These are phyloP conservation scores for Cordyceps tenuipes DNA, from an alignment of 2,329 filamentous ascomycete genomes.

Conservation along the genomic window DNA sequence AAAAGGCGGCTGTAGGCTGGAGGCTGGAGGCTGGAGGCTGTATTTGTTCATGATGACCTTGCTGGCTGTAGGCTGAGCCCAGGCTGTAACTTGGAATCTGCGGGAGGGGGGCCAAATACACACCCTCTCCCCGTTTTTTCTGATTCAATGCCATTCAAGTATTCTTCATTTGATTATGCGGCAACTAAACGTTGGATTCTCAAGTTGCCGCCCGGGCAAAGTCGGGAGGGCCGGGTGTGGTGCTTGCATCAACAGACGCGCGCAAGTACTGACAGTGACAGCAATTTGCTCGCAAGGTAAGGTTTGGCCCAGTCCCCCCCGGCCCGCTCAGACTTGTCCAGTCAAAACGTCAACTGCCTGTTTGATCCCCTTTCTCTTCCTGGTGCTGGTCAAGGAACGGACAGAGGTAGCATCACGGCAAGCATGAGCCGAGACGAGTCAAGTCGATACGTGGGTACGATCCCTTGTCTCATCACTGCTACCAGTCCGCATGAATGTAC, in stretches of 20 bases:
- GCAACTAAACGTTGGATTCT: neutral
- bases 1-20: neutral
- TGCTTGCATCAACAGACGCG: neutral
- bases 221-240: neutral
- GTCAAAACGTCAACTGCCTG: neutral
- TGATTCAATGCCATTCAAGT: neutral
- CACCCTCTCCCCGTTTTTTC: neutral
- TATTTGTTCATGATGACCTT: too few species aligned
- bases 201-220: neutral
- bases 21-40: neutral
- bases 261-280: neutral
- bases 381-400: too few species aligned
- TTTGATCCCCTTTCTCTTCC: too few species aligned
- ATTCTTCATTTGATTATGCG: neutral
- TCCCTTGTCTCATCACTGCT: neutral
- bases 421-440: neutral
- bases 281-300: too few species aligned
- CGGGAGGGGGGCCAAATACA: neutral
- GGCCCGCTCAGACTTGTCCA: neutral
- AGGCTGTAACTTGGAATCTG: neutral
- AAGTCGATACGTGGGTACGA: neutral
- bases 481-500: too few species aligned
- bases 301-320: too few species aligned
- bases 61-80: neutral
- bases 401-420: neutral